Base-by-base conservation (phyloP, 208 protist species). In the Phytomonas francai region DNA sequence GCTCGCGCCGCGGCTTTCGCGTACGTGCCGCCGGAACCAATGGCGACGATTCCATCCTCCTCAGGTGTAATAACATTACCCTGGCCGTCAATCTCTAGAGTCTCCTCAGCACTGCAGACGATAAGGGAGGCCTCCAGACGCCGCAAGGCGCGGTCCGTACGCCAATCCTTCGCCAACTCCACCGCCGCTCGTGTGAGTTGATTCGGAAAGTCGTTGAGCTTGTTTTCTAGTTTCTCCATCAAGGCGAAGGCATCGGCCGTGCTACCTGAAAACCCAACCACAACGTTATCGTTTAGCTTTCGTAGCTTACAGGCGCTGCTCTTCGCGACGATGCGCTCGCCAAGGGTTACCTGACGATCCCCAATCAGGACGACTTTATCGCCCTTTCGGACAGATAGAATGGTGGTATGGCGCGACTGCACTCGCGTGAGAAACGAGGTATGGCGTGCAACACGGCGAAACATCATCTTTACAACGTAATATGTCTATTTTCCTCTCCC, bases 81-180 rank as follows among this genome's bases (percentile, higher is more conserved):
- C 77, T 96, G 92, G 31, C 97, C 97, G 63, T 97, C 94, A 59
- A 98, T 92, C 72, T 96, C 89, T 16, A 98, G 78, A 25, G 92
- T 95, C 56, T 95, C 91, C 22, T 95, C 84, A 61, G 83, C 75
- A 76, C 92, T 86, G 65, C 83, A 88, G 19, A 98, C 95, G 73
- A 98, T 96, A 0, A 98, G 75, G 22, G 83, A 88, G n/a, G 95
- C 95, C 73, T 98, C 92, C n/a, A 98, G 86, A 30, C 85, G 85
- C 63, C 97, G 88, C 45, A 98, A 83, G 19, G 87, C 92, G 61
- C 94, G 95, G 71, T 98, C 97, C 7, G 91, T 97, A 68, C 97
- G 87, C 97, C 97, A 98, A 63, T 95, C 85, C 80, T 98, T 97
- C 3, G 95, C 94, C n/a, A 98, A 78, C 77, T 98, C 94, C 22